A percentile compares a stretch with the other conserved stretches of the same genome.
Conservation (phyloP, 2,329 filamentous ascomycete genomes). For the Lachnellula cervina region DNA sequence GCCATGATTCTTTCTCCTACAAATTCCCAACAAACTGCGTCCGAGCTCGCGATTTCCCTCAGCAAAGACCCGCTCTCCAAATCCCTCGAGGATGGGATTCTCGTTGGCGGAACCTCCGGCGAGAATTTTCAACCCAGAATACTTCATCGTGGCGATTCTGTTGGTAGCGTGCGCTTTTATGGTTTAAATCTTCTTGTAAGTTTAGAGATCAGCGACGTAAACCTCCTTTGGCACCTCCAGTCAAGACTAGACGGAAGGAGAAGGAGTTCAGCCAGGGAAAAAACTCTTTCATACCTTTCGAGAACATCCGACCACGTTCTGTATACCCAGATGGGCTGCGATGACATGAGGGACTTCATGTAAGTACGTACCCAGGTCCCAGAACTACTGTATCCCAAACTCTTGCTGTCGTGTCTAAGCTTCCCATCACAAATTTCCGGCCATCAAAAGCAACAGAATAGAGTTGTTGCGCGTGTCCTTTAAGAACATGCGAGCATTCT, state of each 20-base stretch:
- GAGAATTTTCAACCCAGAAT: conserved; percentile 38
- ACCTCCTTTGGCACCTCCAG: conserved; percentile 90
- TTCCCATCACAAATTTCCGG: conserved; percentile 83
- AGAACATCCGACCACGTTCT: not conserved
- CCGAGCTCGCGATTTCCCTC: conserved; percentile 83
- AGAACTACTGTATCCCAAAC: conserved; percentile 71
- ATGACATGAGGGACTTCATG: not conserved
- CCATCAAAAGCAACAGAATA: conserved; percentile 96
- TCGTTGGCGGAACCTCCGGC: conserved; percentile 81
- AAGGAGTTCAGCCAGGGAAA: conserved; percentile 83
- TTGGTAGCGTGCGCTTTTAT: conserved; percentile 86
- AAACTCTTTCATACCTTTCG: not conserved
- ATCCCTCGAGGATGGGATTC: conserved; percentile 66
- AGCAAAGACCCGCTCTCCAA: conserved; percentile 58
- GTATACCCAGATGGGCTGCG: not conserved
- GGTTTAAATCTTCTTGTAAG: conserved; percentile 48
- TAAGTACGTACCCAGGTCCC: conserved; percentile 61
- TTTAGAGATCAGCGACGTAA: conserved; percentile 93
- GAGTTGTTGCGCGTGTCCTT: conserved; percentile 93
- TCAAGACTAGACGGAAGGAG: conserved; percentile 87
- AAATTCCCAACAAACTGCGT: conserved; percentile 68
- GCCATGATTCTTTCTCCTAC: conserved; percentile 95
- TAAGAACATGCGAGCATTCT: conserved; percentile 86
- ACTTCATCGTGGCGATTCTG: conserved; percentile 90
- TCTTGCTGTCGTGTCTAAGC: conserved; percentile 86